Evolutionary conservation across 495 filamentous ascomycete species (phyloP), one percentile per base, ranked within the genome.

Genomic region (Ascobolus immersus): DNA sequence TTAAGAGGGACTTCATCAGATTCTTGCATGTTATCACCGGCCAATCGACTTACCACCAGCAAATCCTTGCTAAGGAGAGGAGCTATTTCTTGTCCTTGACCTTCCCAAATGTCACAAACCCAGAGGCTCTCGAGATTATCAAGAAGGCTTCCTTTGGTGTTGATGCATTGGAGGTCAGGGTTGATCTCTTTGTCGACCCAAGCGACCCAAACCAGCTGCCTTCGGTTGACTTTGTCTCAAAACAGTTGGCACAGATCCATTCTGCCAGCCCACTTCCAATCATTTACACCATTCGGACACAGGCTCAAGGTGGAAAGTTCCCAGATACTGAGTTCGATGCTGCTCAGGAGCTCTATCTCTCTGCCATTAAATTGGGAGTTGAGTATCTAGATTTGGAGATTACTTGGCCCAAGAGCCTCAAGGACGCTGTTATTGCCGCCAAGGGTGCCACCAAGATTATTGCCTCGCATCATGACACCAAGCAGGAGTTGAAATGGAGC

Each of bases 311-410:
- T 7, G 86, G 86, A 22, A 67, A 61, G 38, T 94, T 92, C 55
- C 79, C 76, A 1, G 79, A 94, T 44, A 59, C 68, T 32, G 71
- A 69, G 17, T 62, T 67, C 21, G 63, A 71, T 8, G 64, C 69
- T 32, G 71, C 77, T 3, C 56, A 70, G 30, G 56, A 63, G 21
- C 64, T 99, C 22, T 92, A 89, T 55, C 61, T 59, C 27, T 55
- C 73, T 20, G 89, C 80, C 4, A 53, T 91, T 36, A 67, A 80
- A 11, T 66, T 79, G 41, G 82, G 77, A 1, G 65, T 82, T 12
- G 89, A 94, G 43, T 99, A 81, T 45, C 59, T 99, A 15, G 86
- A 99, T 51, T 57, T 99, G 14, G 86, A 99, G 48, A 76, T 94
- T 49, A 71, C 74, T 1, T 75, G 82, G 56, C 75, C 84, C 0